Base-by-base conservation (phyloP, 768 basidiomycete species). In the Mycena polygramma region DNA sequence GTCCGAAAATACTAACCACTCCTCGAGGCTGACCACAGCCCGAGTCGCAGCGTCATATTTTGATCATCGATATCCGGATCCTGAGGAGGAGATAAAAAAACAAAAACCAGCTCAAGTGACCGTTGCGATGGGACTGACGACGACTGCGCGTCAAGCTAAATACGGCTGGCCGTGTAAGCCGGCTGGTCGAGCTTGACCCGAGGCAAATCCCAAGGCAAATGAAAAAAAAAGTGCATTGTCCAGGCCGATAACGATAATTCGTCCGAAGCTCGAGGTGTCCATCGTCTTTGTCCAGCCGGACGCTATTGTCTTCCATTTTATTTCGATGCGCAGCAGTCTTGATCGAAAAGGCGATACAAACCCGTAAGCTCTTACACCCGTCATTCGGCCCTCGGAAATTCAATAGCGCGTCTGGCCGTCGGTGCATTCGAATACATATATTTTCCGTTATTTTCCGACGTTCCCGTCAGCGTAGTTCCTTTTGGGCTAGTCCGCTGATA, bases 11-110 rank as follows among this genome's bases (percentile, higher is more conserved):
- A 57, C 48, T 15, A 2, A 13, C 57, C 6, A 26, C 30, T 30
- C 64, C 64, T 66, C 65, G 64, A 66, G 65, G 66, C 57, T 14
- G 26, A 35, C 46, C 30, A 7, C n/a, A 57, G 36, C 26, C 14
- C 6, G 14, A 24, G 36, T 6, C 24, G 1, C 51, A 22, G 43
- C 59, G 66, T 61, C 51, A 60, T 60, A 41, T 67, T 22, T 46
- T 51, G 43, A 46, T 60, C 58, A 67, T 67, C 58, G 43, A 59
- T 54, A 46, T 30, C 48, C 36, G 19, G 36, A 7, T 39, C 57
- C 26, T 30, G 35, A 26, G 65, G 52, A 22, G 54, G 30, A 30
- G 30, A 30, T 30, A 30, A 6, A 30, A 41, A n/a, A 19, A 9
- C 49, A 49, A 64, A 9, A 35, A 14, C 3, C 52, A 3, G 22